Conservation (phyloP, 192 early-diverging fungal genomes). For the Coemansia sp. region DNA sequence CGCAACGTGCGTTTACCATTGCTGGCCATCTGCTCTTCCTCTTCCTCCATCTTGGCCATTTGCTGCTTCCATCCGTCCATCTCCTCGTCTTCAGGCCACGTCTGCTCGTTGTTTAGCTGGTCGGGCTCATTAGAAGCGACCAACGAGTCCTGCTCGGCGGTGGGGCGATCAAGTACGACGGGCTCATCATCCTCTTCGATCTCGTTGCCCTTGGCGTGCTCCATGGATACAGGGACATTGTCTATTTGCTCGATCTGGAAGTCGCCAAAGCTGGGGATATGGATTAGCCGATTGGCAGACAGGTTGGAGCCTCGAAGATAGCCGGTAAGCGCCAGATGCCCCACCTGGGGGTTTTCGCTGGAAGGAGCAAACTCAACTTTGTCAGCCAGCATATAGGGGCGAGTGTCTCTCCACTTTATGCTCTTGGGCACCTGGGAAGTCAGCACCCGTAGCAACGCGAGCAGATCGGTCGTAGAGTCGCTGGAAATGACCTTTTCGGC, state of each 20-base stretch:
- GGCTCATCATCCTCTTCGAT: slow-evolving; percentile 42
- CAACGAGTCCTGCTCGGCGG: slow-evolving; percentile 73
- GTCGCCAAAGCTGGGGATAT: slow-evolving; percentile 91
- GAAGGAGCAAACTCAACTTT: slow-evolving; percentile 62
- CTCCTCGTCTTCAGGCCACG: slow-evolving; percentile 98
- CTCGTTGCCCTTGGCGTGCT: slow-evolving; percentile 27
- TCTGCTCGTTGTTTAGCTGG: slow-evolving; percentile 91
- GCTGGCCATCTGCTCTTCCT: slow-evolving; percentile 7
- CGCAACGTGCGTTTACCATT: slow-evolving; percentile 55
- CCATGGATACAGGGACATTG: slow-evolving; percentile 27
- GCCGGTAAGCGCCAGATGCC: slow-evolving; percentile 78
- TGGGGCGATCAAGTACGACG: slow-evolving; percentile 65
- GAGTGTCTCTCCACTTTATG: slow-evolving; percentile 81
- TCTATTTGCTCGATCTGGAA: slow-evolving; percentile 79
- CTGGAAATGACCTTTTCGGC: slow-evolving; percentile 67
- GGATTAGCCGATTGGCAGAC: slow-evolving; percentile 87
- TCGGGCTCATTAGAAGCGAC: slow-evolving; percentile 85
- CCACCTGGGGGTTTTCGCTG: slow-evolving; percentile 48
- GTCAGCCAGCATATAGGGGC: slow-evolving; percentile 87
- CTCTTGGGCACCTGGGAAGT: slow-evolving; percentile 74
- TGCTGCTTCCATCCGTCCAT: slow-evolving; percentile 69
- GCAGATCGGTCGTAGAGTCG: slow-evolving; percentile 58
- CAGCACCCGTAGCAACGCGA: slow-evolving; percentile 72
- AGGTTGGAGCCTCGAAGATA: slow-evolving; percentile 81
- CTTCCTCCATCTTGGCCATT: slow-evolving; percentile 48